Percentiles rank a stretch among this genome's conserved stretches.
Evolutionary conservation across 768 basidiomycete genomes (phyloP).

Genomic region (Floccularia luteovirens): DNA sequence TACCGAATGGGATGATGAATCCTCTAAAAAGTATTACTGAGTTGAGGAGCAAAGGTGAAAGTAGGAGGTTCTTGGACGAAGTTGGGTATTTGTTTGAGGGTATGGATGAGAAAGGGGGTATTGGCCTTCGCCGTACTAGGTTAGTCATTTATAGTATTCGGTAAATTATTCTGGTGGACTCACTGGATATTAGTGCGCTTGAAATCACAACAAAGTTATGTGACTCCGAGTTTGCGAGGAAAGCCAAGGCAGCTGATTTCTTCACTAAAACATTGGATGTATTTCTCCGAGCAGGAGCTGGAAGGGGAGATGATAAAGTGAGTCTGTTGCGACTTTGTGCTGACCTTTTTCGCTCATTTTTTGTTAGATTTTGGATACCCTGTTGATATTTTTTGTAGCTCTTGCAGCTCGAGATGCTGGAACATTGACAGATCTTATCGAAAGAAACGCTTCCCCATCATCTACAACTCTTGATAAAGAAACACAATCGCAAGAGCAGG

Average conservation of each 20-base stretch:
- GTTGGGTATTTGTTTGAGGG: slow-evolving; percentile 84
- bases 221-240: slow-evolving; percentile 68
- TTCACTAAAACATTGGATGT: slow-evolving; percentile 62
- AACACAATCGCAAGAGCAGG: slow-evolving; percentile 4
- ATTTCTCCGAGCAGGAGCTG: slow-evolving; percentile 50
- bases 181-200: slow-evolving; percentile 43
- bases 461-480: slow-evolving; percentile 7
- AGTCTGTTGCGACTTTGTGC: not conserved
- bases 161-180: not conserved
- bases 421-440: slow-evolving; percentile 48
- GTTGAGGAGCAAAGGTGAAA: slow-evolving; percentile 74
- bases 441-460: slow-evolving; percentile 11
- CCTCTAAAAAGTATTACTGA: slow-evolving; percentile 78
- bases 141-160: slow-evolving; percentile 14
- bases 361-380: slow-evolving; percentile 54
- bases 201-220: slow-evolving; percentile 73
- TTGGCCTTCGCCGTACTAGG: slow-evolving; percentile 65
- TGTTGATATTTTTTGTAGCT: slow-evolving; percentile 53
- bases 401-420: slow-evolving; percentile 53
- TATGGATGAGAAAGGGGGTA: slow-evolving; percentile 41
- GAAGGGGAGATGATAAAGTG: slow-evolving; percentile 49
- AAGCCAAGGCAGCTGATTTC: slow-evolving; percentile 74
- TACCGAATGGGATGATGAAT: slow-evolving; percentile 60
- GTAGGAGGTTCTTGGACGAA: slow-evolving; percentile 73
- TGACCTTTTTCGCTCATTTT: not conserved